Evolutionary conservation across 345 rosid species (phyloP).

Genomic region (Camelina neglecta): DNA sequence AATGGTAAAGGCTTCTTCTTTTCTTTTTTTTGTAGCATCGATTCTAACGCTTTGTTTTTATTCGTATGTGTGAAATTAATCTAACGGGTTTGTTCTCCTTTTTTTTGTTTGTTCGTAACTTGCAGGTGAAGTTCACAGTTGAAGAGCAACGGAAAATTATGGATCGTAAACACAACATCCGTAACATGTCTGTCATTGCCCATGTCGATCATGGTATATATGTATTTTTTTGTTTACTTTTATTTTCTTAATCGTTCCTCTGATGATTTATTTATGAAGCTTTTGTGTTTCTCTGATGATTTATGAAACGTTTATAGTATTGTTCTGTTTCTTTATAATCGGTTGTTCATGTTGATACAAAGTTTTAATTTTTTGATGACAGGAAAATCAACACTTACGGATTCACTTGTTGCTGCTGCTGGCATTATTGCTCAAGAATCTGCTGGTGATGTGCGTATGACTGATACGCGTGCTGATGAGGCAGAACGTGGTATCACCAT

Average conservation of each 20-base stretch:
- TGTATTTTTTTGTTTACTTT: no score
- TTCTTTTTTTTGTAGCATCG: no score
- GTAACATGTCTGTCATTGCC: conserved; percentile 48
- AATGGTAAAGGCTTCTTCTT: no score
- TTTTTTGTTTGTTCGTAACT: neutral
- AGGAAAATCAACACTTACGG: conserved; percentile 88
- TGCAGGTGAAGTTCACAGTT: conserved; percentile 45
- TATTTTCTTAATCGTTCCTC: no score
- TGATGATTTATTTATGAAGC: no score
- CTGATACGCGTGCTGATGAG: conserved; percentile 83
- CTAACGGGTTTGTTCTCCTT: no score
- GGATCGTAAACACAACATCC: conserved; percentile 44
- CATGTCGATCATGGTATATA: conserved; percentile 43
- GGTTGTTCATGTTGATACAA: no score
- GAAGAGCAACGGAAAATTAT: conserved; percentile 46
- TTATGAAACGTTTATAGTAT: no score
- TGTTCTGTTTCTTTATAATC: neutral
- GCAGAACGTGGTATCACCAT: conserved; percentile 91
- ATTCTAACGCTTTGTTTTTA: no score
- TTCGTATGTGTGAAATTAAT: no score
- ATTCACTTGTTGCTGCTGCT: conserved; percentile 90
- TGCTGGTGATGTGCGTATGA: conserved; percentile 94
- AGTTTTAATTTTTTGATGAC: neutral
- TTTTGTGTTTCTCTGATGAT: neutral
- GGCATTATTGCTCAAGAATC: conserved; percentile 89